Conservation (phyloP, 495 filamentous ascomycete species). For the Xylaria sp. region DNA sequence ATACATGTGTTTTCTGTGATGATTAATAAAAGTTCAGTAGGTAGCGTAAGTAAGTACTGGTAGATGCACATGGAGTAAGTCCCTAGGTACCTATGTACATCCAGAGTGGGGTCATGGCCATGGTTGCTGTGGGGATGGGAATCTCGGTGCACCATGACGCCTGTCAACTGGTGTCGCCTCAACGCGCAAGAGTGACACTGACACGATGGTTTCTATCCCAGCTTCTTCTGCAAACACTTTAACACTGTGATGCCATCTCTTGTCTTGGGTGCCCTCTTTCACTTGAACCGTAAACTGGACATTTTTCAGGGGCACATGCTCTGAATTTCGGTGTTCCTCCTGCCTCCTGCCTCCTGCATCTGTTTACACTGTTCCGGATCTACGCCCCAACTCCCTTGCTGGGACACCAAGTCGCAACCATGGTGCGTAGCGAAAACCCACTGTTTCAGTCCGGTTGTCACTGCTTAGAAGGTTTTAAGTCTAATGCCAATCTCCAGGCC, state of each 20-base stretch:
- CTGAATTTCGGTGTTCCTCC: not conserved
- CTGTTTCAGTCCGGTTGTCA: conserved; percentile 19
- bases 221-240: conserved; percentile 3
- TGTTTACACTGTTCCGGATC: conserved; percentile 19
- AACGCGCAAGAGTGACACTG: not conserved
- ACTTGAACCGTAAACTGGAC: not conserved
- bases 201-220: not conserved
- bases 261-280: not conserved
- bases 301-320: not conserved
- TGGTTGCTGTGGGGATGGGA: conserved; percentile 29
- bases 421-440: conserved; percentile 24
- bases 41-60: no score
- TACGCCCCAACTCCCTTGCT: not conserved
- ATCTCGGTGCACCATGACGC: not conserved
- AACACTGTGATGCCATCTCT: not conserved
- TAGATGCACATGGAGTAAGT: not conserved
- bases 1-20: not conserved
- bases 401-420: conserved; percentile 16
- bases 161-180: not conserved
- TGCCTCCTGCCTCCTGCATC: not conserved
- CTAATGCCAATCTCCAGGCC: conserved; percentile 42
- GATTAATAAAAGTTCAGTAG: not conserved
- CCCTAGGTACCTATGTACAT: not conserved
- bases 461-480: not conserved
- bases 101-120: conserved; percentile 6